phyloP scores from a whole-genome alignment of 2,329 filamentous ascomycete genomes.

The Calonectria pseudoturangicola region DNA sequence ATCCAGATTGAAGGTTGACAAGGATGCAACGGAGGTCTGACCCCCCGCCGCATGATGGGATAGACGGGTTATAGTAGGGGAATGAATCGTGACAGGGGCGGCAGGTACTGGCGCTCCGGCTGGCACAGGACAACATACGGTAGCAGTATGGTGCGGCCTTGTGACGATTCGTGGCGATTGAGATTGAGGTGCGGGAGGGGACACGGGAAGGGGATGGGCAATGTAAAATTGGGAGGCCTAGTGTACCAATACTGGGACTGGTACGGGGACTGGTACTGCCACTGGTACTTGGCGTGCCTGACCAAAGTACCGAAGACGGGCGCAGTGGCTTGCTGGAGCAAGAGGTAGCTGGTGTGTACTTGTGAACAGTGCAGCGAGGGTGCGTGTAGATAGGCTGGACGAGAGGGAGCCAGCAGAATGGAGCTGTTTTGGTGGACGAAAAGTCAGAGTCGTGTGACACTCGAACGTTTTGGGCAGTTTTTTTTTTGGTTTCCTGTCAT shows the following conservation, averaged over 20 bases:
- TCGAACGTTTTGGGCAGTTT: conserved; percentile 36
- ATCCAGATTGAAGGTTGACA: conserved; percentile 73
- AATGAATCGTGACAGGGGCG: conserved; percentile 46
- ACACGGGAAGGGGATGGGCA: conserved; percentile 15
- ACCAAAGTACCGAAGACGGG: conserved; percentile 17
- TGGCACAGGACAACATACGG: conserved; percentile 40
- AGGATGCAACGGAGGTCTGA: conserved; percentile 73
- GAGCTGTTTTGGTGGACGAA: conserved; percentile 25
- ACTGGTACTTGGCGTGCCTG: conserved; percentile 9
- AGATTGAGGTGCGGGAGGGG: conserved; percentile 17
- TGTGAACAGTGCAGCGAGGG: neutral
- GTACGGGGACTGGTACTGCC: neutral
- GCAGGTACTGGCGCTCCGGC: conserved; percentile 29
- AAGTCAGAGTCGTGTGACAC: conserved; percentile 51
- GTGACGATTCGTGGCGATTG: conserved; percentile 44
- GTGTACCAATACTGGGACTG: neutral
- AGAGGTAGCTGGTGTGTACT: conserved; percentile 22
- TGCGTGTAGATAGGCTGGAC: neutral
- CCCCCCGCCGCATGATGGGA: conserved; percentile 74
- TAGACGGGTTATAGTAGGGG: conserved; percentile 47
- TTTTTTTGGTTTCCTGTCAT: conserved; percentile 42
- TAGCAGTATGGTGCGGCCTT: conserved; percentile 41
- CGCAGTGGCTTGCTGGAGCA: conserved; percentile 9
- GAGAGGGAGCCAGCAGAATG: conserved; percentile 33
- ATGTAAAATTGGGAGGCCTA: conserved; percentile 24